Percentiles rank a stretch among this genome's conserved stretches.
These are phyloP conservation scores for Plasmodium chabaudi DNA, from an alignment of 169 alveolate genomes.

Conservation along the genomic window DNA sequence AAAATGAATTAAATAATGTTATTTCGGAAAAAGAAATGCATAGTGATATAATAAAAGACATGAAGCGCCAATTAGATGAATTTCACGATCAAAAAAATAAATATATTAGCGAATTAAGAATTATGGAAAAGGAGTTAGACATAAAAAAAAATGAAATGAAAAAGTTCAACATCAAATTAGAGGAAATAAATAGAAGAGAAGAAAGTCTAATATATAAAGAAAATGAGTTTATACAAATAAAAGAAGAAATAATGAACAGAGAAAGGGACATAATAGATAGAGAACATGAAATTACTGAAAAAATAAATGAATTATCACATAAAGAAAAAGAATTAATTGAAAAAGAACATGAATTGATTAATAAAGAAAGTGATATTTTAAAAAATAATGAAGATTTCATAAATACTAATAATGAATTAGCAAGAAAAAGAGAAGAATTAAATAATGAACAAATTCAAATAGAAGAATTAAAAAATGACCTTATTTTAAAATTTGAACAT, in stretches of 20 bases:
- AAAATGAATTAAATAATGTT: slow-evolving; percentile 24
- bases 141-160: slow-evolving; percentile 17
- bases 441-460: slow-evolving; percentile 31
- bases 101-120: slow-evolving; percentile 24
- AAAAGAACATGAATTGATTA: slow-evolving; percentile 15
- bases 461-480: slow-evolving; percentile 64
- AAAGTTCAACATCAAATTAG: slow-evolving; percentile 6
- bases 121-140: slow-evolving; percentile 12
- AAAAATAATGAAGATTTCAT: slow-evolving; percentile 27
- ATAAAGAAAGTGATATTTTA: slow-evolving; percentile 18
- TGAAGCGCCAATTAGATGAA: slow-evolving; percentile 18
- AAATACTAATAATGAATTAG: slow-evolving; percentile 25
- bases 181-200: slow-evolving; percentile 26
- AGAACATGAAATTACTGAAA: slow-evolving; percentile 42
- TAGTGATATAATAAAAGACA: slow-evolving; percentile 11
- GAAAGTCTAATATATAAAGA: background rate
- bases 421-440: slow-evolving; percentile 26
- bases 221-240: slow-evolving; percentile 4
- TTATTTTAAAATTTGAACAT: slow-evolving; percentile 48
- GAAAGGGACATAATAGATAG: slow-evolving; percentile 10
- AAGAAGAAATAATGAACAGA: slow-evolving; percentile 11
- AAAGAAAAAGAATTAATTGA: slow-evolving; percentile 27
- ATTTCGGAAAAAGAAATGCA: slow-evolving; percentile 12
- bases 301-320: slow-evolving; percentile 17
- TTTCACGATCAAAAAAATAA: slow-evolving; percentile 27